A percentile compares a stretch with the other conserved stretches of the same genome.
phyloP scores from a whole-genome alignment of 805 yeast species.

The Lipomyces yamadae region DNA sequence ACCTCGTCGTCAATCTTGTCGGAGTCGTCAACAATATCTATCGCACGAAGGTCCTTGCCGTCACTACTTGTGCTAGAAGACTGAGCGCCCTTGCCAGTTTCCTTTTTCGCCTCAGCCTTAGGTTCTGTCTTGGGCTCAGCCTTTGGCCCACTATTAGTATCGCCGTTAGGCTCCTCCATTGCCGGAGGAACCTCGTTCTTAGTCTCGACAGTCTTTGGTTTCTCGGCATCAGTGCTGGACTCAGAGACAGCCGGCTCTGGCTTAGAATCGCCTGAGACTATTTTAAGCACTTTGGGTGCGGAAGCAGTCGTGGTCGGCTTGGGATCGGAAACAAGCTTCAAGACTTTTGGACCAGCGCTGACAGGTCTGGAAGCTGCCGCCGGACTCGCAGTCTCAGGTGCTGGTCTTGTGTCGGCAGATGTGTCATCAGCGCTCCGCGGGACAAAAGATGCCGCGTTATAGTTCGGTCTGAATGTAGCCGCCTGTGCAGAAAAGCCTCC shows the following conservation, averaged over 20 bases:
- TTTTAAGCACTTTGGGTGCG: constrained; percentile 12
- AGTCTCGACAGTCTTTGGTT: constrained; percentile 57
- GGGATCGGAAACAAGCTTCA: constrained; percentile 38
- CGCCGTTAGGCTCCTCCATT: not conserved
- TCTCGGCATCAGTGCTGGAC: constrained; percentile 26
- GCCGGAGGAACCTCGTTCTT: constrained; percentile 3
- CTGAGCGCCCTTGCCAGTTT: constrained; percentile 38
- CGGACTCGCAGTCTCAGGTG: constrained; percentile 14
- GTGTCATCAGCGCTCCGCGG: constrained; percentile 18
- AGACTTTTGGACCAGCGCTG: constrained; percentile 38
- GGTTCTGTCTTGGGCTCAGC: constrained; percentile 33
- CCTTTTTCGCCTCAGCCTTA: constrained; percentile 33
- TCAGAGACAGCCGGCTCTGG: constrained; percentile 19
- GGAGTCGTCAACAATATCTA: constrained; percentile 69
- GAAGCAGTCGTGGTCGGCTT: constrained; percentile 26
- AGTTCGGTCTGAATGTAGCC: constrained; percentile 31
- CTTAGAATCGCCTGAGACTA: constrained; percentile 27
- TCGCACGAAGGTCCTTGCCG: constrained; percentile 40
- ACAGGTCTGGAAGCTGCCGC: constrained; percentile 4
- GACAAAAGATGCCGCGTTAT: constrained; percentile 23
- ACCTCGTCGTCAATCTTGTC: constrained; percentile 87
- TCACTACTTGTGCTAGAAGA: constrained; percentile 34
- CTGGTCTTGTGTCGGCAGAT: constrained; percentile 11
- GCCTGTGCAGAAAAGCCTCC: constrained; percentile 24
- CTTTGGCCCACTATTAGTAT: constrained; percentile 13